Conservation (phyloP, 2,329 filamentous ascomycete genomes). For the Eutypella sp. region DNA sequence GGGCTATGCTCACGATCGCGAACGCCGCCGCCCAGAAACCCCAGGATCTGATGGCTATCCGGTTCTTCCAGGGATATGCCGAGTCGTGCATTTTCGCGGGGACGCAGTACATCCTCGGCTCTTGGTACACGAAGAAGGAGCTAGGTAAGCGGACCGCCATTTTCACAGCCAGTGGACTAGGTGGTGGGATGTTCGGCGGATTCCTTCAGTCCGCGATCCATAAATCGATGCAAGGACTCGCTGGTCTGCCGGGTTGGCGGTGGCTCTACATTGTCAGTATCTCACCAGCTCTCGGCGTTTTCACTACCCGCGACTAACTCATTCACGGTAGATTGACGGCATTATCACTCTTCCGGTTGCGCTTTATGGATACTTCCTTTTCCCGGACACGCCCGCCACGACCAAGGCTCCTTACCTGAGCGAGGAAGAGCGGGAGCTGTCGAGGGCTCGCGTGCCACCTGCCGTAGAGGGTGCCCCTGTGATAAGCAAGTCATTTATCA, state of each 20-base stretch:
- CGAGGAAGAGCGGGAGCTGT: constrained; percentile 5
- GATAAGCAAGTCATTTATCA: constrained; percentile 1
- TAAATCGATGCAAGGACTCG: constrained; percentile 35
- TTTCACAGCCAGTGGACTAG: constrained; percentile 56
- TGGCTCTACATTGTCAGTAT: constrained; percentile 32
- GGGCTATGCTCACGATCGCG: constrained; percentile 16
- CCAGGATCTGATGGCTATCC: constrained; percentile 30
- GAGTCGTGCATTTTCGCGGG: constrained; percentile 45
- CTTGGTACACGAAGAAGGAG: constrained; percentile 57
- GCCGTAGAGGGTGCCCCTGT: not conserved
- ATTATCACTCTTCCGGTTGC: constrained; percentile 50
- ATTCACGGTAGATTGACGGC: constrained; percentile 22
- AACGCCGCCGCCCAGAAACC: constrained; percentile 11
- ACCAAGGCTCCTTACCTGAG: constrained; percentile 33
- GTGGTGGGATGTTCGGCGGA: constrained; percentile 56
- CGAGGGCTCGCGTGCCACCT: not conserved
- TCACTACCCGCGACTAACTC: constrained; percentile 8
- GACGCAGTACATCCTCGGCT: constrained; percentile 45
- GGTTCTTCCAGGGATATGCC: constrained; percentile 39
- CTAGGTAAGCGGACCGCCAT: constrained; percentile 59
- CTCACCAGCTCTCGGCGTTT: constrained; percentile 2
- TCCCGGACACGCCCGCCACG: constrained; percentile 43
- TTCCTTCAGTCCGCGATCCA: constrained; percentile 46
- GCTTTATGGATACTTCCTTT: constrained; percentile 43
- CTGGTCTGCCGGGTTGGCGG: constrained; percentile 46